Evolutionary conservation across 805 yeast species (phyloP).

Genomic region (Zygoascus ofunaensis): DNA sequence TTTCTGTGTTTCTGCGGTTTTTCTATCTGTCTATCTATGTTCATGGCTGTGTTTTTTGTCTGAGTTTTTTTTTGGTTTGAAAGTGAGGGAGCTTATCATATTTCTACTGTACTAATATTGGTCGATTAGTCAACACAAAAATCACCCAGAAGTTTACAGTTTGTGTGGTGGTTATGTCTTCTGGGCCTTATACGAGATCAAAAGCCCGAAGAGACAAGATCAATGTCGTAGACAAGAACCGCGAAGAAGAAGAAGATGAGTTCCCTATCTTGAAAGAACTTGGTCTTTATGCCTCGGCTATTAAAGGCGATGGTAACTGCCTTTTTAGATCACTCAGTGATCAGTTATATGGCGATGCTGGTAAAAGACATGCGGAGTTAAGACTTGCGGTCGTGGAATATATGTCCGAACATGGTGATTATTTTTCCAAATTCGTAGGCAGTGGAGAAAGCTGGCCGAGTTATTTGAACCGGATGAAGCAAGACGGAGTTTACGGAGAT

Average conservation of each 20-base stretch:
- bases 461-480: slow-evolving; percentile 28
- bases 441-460: slow-evolving; percentile 26
- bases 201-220: neutral
- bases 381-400: slow-evolving; percentile 27
- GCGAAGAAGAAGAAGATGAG: slow-evolving; percentile 21
- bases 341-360: slow-evolving; percentile 32
- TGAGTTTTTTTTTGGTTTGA: too few relatives aligned
- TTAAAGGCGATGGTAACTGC: slow-evolving; percentile 36
- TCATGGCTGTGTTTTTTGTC: too few relatives aligned
- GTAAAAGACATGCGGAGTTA: slow-evolving; percentile 21
- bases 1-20: too few relatives aligned
- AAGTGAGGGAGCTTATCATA: too few relatives aligned
- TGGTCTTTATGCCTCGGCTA: slow-evolving; percentile 30
- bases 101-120: too few relatives aligned
- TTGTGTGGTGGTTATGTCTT: neutral
- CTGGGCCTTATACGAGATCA: neutral
- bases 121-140: too few relatives aligned
- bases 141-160: too few relatives aligned
- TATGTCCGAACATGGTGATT: slow-evolving; percentile 23
- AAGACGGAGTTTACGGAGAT: slow-evolving; percentile 35
- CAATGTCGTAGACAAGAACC: neutral
- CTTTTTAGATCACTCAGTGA: slow-evolving; percentile 35
- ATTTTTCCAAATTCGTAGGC: slow-evolving; percentile 27
- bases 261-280: slow-evolving; percentile 29
- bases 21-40: too few relatives aligned